Evolutionary conservation across 2,329 filamentous ascomycete species (phyloP), one percentile per base, ranked within the genome.

Genomic region (Aspergillus latus): DNA sequence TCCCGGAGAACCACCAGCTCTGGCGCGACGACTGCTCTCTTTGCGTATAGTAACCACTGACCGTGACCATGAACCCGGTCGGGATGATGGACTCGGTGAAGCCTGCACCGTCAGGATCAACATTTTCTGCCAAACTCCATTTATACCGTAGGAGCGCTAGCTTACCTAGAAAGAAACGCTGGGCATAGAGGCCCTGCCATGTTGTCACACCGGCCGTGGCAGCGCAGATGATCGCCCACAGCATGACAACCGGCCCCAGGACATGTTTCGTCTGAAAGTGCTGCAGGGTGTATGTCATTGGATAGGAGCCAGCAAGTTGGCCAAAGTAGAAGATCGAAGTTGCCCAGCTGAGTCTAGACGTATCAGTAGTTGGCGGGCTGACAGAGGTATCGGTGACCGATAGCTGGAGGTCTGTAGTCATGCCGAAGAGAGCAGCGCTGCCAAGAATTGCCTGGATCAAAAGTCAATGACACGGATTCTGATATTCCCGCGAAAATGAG

Each of bases 281-380:
- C 70, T 92, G 88, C 1, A 90, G 76, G 0, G 83, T 76, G 58
- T 88, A 89, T 0, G 86, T 87, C 82, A 90, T 85, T 1, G 88
- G 88, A 59, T 90, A 91, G 2, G 89, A 75, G 0, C 88, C 88
- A 0, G 82, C 84, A 2, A 92, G 79, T 87, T 89, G 89, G 37
- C 88, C 88, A 62, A 92, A 90, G 75, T 91, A 92, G 76, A 92
- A 91, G 65, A 90, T 78, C 0, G 87, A 90, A 0, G 88, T 91
- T 2, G 88, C 88, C 88, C 88, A 92, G 62, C 82, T 86, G 29
- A 92, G 80, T 9, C 88, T 82, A 0, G 82, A 80, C 0, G 89
- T 91, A 66, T 88, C 82, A 13, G 81, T 82, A 0, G 81, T 82
- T 0, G 82, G 79, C 0, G 86, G 85, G 1, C 70, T 76, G 2